These are phyloP conservation scores for Phalaenopsis hybrid DNA, from an alignment of 116 monocot species.

Conservation along the genomic window DNA sequence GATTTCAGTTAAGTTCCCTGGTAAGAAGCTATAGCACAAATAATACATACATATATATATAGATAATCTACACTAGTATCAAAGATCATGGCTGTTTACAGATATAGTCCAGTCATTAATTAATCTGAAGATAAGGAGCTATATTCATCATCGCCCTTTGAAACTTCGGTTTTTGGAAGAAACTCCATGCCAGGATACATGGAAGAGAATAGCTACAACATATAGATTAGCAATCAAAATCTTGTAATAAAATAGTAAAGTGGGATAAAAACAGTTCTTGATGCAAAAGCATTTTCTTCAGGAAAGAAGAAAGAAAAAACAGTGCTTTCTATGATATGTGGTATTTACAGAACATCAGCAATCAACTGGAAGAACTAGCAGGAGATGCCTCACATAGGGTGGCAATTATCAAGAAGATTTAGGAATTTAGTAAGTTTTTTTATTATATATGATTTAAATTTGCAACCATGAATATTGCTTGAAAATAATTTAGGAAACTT, in stretches of 20 bases:
- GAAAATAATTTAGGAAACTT: no score
- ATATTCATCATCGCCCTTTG: slow-evolving; percentile 39
- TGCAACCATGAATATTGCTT: no score
- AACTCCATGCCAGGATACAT: slow-evolving; percentile 63
- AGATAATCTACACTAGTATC: no score
- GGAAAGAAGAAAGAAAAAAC: background rate
- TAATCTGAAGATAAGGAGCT: background rate
- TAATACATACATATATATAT: no score
- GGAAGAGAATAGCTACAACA: slow-evolving; percentile 52
- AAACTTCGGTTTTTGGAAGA: slow-evolving; percentile 23
- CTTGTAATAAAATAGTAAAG: background rate
- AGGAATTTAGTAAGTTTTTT: no score
- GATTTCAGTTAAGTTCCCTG: no score
- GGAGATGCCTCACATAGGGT: background rate
- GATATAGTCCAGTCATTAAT: background rate
- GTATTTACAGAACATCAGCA: background rate
- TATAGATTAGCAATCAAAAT: slow-evolving; percentile 8
- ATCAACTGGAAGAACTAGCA: background rate
- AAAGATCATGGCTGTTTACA: background rate
- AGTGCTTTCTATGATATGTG: background rate
- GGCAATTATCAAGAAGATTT: no score
- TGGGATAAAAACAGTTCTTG: background rate
- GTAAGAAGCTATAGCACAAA: no score
- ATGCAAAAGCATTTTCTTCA: no score
- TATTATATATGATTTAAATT: no score